Conservation (phyloP, 2,329 filamentous ascomycete species). For the Exserohilum rostratum region DNA sequence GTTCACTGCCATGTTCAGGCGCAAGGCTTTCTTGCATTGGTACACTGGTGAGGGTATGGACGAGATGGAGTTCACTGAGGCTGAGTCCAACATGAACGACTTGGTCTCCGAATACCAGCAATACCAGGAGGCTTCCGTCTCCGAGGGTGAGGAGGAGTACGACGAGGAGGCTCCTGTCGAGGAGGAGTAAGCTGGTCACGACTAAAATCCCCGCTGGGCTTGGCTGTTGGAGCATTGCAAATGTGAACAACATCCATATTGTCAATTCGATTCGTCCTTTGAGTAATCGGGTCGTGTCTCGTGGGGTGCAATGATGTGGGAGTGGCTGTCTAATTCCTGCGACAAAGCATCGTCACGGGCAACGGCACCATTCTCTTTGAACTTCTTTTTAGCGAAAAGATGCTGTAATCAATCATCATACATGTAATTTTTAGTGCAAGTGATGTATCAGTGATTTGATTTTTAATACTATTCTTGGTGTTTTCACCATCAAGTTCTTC, state of each 20-base stretch:
- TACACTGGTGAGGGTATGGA: slow-evolving; percentile 99
- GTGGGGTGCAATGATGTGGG: slow-evolving; percentile 17
- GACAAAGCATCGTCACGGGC: slow-evolving; percentile 18
- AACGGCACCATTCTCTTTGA: slow-evolving; percentile 31
- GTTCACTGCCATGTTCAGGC: slow-evolving; percentile 99
- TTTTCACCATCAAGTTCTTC: no score
- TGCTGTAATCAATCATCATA: slow-evolving; percentile 36
- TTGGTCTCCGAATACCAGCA: slow-evolving; percentile 99
- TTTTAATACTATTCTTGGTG: not conserved
- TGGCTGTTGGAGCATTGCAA: slow-evolving; percentile 24
- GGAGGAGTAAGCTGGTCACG: slow-evolving; percentile 62
- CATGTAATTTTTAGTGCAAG: not conserved
- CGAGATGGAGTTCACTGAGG: slow-evolving; percentile 99
- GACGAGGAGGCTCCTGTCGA: slow-evolving; percentile 80
- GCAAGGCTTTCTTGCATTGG: slow-evolving; percentile 99
- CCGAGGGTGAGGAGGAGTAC: slow-evolving; percentile 96
- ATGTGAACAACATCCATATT: slow-evolving; percentile 15
- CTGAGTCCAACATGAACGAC: slow-evolving; percentile 99
- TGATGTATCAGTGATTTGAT: not conserved
- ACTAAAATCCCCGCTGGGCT: slow-evolving; percentile 25
- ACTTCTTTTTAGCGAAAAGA: slow-evolving; percentile 46
- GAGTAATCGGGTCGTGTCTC: slow-evolving; percentile 27
- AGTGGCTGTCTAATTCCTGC: slow-evolving; percentile 23
- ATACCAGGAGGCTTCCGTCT: slow-evolving; percentile 98
- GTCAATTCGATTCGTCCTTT: slow-evolving; percentile 36